Conservation (phyloP, 495 filamentous ascomycete species). For the Lepraria neglecta region DNA sequence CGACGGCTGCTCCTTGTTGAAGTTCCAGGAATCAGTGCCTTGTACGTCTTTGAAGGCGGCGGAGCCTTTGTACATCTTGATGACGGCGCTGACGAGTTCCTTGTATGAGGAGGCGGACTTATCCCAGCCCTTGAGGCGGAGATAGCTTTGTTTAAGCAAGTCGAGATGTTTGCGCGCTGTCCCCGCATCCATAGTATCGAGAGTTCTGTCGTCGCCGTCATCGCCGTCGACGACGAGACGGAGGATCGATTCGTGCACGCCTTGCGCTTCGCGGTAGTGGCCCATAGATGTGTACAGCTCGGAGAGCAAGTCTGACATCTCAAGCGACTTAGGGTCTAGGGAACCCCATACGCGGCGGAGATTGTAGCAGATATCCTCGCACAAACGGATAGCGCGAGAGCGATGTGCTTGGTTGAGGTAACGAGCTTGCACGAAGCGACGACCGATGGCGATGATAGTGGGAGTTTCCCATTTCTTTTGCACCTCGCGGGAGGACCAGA, state of each 20-base stretch:
- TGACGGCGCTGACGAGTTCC: conserved; percentile 15
- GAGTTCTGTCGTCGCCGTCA: conserved; percentile 31
- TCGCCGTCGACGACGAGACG: conserved; percentile 43
- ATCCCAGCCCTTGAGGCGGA: conserved; percentile 34
- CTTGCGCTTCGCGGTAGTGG: conserved; percentile 45
- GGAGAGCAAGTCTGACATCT: conserved; percentile 51
- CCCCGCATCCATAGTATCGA: conserved; percentile 32
- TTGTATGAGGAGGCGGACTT: conserved; percentile 26
- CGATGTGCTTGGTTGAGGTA: conserved; percentile 40
- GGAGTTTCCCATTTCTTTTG: conserved; percentile 51
- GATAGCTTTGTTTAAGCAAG: conserved; percentile 43
- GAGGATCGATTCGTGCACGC: conserved; percentile 51
- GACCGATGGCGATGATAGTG: conserved; percentile 50
- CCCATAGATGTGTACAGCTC: conserved; percentile 46
- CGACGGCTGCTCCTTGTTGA: conserved; percentile 10
- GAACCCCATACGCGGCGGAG: conserved; percentile 52
- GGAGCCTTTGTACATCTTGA: conserved; percentile 13
- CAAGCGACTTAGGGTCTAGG: conserved; percentile 48
- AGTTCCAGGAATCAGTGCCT: conserved; percentile 13
- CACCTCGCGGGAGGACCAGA: conserved; percentile 56
- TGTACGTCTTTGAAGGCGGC: conserved; percentile 12
- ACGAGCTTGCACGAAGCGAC: conserved; percentile 52
- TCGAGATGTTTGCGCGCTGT: conserved; percentile 45
- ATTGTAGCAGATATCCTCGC: conserved; percentile 59
- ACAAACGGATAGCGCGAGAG: conserved; percentile 46